phyloP scores from a whole-genome alignment of 2,329 filamentous ascomycete species.

The Colletotrichum viniferum region DNA sequence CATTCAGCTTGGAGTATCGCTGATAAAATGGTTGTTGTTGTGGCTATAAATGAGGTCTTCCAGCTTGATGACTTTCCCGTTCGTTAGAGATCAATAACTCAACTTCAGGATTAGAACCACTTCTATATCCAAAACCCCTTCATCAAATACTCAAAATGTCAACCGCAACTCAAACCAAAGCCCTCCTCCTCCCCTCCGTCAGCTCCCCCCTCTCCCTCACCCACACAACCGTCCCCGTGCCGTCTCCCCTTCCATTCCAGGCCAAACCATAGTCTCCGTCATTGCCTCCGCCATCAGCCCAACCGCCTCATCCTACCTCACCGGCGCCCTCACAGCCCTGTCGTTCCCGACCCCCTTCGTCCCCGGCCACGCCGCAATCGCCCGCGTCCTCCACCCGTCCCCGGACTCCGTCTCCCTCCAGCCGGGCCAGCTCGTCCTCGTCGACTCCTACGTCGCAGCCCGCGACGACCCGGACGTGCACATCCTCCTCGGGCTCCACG shows the following conservation, averaged over 20 bases:
- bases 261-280: not conserved
- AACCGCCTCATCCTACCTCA: not conserved
- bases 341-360: conserved; percentile 28
- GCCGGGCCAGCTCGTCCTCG: conserved; percentile 37
- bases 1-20: not conserved
- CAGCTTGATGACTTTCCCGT: not conserved
- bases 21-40: not conserved
- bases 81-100: not conserved
- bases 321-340: conserved; percentile 18
- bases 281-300: not conserved
- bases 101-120: not conserved
- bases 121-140: not conserved
- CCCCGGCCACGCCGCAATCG: conserved; percentile 36
- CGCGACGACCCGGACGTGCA: conserved; percentile 32
- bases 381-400: conserved; percentile 35
- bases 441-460: conserved; percentile 31
- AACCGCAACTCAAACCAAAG: not conserved
- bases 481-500: conserved; percentile 30
- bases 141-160: not conserved
- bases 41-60: not conserved
- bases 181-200: not conserved
- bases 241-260: not conserved
- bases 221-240: not conserved
- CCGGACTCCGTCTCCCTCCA: conserved; percentile 33
- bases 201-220: not conserved